Evolutionary conservation across 306 rosid genomes (phyloP).

Genomic region (Arachis stenosperma): DNA sequence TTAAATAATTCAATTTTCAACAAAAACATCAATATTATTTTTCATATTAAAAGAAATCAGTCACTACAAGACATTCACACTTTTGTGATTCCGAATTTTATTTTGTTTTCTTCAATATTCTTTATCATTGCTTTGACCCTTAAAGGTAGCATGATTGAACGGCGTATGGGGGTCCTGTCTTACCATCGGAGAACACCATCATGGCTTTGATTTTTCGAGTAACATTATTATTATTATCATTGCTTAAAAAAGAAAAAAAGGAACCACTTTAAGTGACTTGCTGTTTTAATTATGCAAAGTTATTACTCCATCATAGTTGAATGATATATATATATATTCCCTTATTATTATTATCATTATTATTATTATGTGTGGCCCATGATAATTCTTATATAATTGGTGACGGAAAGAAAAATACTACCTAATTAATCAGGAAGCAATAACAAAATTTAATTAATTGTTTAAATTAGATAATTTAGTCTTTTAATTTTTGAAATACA

Average conservation of each 20-base stretch:
- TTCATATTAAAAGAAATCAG: too few relatives aligned
- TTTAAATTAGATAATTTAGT: too few relatives aligned
- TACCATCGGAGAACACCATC: conserved; percentile 58
- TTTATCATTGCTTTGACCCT: conserved; percentile 65
- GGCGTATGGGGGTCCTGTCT: conserved; percentile 73
- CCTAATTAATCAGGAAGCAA: too few relatives aligned
- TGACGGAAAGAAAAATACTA: not conserved
- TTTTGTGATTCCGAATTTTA: conserved; percentile 36
- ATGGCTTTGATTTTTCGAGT: conserved; percentile 50
- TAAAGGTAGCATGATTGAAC: conserved; percentile 69
- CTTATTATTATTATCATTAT: not conserved
- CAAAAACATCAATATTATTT: too few relatives aligned
- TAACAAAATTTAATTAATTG: too few relatives aligned
- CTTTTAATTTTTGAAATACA: too few relatives aligned
- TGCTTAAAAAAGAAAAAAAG: not conserved
- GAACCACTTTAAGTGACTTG: conserved; percentile 49
- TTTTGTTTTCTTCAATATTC: conserved; percentile 21
- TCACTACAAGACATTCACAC: conserved; percentile 48
- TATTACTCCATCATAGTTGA: conserved; percentile 58
- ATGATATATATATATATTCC: conserved; percentile 45
- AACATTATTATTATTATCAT: conserved; percentile 44
- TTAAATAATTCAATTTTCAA: too few relatives aligned
- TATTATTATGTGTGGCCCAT: conserved; percentile 44
- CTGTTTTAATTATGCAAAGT: conserved; percentile 53
- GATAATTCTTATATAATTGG: conserved; percentile 26